These are phyloP conservation scores for Saturnispora halmiae DNA, from an alignment of 805 yeast species.

Conservation along the genomic window DNA sequence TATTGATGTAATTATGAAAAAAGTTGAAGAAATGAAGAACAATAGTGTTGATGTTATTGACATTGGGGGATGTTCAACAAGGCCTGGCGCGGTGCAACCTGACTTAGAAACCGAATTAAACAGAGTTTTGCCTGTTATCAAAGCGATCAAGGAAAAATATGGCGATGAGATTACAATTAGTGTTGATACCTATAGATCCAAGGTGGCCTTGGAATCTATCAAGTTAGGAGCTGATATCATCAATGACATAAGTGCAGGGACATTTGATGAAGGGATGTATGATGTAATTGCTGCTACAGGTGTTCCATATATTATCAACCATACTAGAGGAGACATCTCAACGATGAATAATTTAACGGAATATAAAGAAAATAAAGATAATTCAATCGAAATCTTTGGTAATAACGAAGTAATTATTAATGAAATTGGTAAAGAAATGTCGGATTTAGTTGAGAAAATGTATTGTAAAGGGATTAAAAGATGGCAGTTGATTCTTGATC, in stretches of 20 bases:
- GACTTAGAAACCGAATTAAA: constrained; percentile 54
- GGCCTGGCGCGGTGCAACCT: constrained; percentile 70
- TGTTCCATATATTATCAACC: constrained; percentile 75
- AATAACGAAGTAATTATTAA: constrained; percentile 27
- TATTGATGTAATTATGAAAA: constrained; percentile 33
- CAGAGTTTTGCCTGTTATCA: constrained; percentile 63
- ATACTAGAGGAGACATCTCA: constrained; percentile 72
- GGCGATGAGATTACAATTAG: constrained; percentile 45
- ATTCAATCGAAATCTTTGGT: constrained; percentile 13
- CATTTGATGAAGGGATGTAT: constrained; percentile 58
- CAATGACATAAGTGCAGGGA: constrained; percentile 84
- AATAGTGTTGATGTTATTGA: constrained; percentile 74
- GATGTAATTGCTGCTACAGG: constrained; percentile 57
- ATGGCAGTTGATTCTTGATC: constrained; percentile 91
- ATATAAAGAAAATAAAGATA: constrained; percentile 35
- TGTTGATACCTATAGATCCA: constrained; percentile 78
- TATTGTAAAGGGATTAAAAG: constrained; percentile 55
- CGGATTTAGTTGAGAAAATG: constrained; percentile 47
- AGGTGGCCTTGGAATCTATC: constrained; percentile 64
- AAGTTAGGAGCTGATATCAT: constrained; percentile 80
- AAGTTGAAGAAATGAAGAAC: constrained; percentile 41
- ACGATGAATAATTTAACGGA: constrained; percentile 57
- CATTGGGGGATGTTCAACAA: constrained; percentile 90
- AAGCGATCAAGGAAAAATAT: constrained; percentile 40
- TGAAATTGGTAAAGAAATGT: constrained; percentile 59